phyloP scores from a whole-genome alignment of 192 early-diverging fungal species.

The Podochytrium sp. region DNA sequence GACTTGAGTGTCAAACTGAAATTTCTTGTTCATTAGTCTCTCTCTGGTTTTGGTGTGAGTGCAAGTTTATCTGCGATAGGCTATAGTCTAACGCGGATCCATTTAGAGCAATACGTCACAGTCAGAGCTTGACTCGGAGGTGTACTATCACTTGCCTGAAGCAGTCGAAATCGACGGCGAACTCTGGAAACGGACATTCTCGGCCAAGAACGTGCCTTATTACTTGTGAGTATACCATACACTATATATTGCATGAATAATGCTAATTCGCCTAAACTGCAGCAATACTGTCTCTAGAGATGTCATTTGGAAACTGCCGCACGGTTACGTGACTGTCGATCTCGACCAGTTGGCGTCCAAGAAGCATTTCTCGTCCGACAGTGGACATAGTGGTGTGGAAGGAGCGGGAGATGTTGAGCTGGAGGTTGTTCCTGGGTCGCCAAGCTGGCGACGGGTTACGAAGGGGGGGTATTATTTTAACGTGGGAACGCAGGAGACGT shows the following conservation, averaged over 20 bases:
- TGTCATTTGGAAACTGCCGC: conserved; percentile 53
- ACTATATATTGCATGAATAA: too few species aligned
- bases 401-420: conserved; percentile 29
- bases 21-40: too few species aligned
- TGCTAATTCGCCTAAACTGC: background rate
- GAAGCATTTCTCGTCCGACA: background rate
- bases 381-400: background rate
- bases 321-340: conserved; percentile 40
- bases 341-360: background rate
- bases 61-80: too few species aligned
- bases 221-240: conserved; percentile 54
- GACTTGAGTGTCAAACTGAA: background rate
- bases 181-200: conserved; percentile 46
- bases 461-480: conserved; percentile 52
- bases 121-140: background rate
- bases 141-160: conserved; percentile 45
- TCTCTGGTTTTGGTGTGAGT: too few species aligned
- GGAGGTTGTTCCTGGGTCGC: conserved; percentile 42
- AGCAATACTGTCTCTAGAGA: conserved; percentile 48
- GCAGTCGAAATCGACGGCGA: conserved; percentile 52
- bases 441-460: conserved; percentile 54
- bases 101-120: background rate
- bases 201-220: conserved; percentile 51
- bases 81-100: too few species aligned
- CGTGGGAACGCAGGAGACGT: conserved; percentile 43